Base-by-base conservation (phyloP, 2,329 filamentous ascomycete genomes). In the Cladosporium phlei region DNA sequence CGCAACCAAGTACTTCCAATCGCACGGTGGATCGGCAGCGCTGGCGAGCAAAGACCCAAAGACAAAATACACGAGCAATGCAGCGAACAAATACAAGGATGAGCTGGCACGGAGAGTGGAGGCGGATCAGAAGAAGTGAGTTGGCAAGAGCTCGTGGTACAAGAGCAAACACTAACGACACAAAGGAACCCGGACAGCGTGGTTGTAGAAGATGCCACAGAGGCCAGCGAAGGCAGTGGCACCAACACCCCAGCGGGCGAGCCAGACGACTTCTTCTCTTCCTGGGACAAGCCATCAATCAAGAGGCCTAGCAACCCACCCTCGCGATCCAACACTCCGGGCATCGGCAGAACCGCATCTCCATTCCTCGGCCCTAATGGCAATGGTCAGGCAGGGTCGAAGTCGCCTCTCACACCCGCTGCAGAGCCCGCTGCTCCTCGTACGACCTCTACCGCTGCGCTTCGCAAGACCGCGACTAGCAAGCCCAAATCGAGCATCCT, bases 81-180 rank as follows among this genome's bases (percentile, higher is more conserved):
- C 86, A n/a, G 93, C 93, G 17, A 86, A 82, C 57, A 97, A 97
- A 71, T 98, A 98, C 72, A 98, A 98, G 75, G 91, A 96, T 47
- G 91, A 97, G 68, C 76, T 98, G 49, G 91, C 91, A 73, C 81
- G 84, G 67, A 79, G 91, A 57, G 88, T 88, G 42, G 85, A 83
- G 33, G 77, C 82, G 58, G 93, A 98, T 67, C 85, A 86, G 48
- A 81, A 84, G 65, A 85, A 93, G 87, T 96, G 76, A 57, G 85
- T 69, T 21, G 7, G 35, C 22, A 24, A n/a, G n/a, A n/a, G n/a
- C n/a, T n/a, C n/a, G n/a, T n/a, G n/a, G n/a, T n/a, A n/a, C n/a
- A n/a, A n/a, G n/a, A n/a, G n/a, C n/a, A n/a, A n/a, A n/a, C n/a
- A 28, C 62, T 67, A 51, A 68, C 56, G 28, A 24, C 63, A 48